Evolutionary conservation across 1,284 basidiomycete species (phyloP).

Genomic region (Ganoderma leucocontextum): DNA sequence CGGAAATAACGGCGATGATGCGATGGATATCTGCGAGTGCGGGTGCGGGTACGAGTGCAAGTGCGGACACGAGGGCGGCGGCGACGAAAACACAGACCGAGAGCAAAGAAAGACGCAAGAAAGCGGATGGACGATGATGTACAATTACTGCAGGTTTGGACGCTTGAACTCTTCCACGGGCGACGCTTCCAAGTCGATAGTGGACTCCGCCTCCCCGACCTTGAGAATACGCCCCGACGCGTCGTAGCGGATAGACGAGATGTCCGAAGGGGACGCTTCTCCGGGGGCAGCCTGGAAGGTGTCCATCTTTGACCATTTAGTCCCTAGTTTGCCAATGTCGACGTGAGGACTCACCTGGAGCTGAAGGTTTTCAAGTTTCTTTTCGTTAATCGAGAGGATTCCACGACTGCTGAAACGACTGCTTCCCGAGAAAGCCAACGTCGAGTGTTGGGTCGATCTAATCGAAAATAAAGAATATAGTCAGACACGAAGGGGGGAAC

Average conservation of each 20-base stretch:
- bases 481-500: slow-evolving; percentile 23
- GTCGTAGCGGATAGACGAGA: slow-evolving; percentile 56
- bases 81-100: not conserved
- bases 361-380: slow-evolving; percentile 52
- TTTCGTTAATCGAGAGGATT: slow-evolving; percentile 44
- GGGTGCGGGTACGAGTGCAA: not conserved
- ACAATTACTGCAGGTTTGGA: slow-evolving; percentile 34
- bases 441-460: slow-evolving; percentile 46
- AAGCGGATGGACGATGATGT: not conserved
- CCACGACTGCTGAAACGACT: slow-evolving; percentile 36
- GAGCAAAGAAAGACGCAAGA: slow-evolving; percentile 4
- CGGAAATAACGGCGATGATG: slow-evolving; percentile 6
- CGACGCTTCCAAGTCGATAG: slow-evolving; percentile 64
- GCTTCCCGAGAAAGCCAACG: slow-evolving; percentile 45
- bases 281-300: slow-evolving; percentile 55
- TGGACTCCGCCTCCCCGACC: slow-evolving; percentile 39
- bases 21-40: slow-evolving; percentile 9
- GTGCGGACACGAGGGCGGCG: not conserved
- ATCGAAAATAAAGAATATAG: not conserved
- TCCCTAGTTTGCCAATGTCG: not conserved
- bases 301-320: slow-evolving; percentile 54
- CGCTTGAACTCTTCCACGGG: slow-evolving; percentile 70
- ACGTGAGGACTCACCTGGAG: slow-evolving; percentile 52
- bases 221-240: slow-evolving; percentile 55
- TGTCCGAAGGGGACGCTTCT: slow-evolving; percentile 45